A percentile compares a stretch with the other conserved stretches of the same genome.
Conservation (phyloP, 495 filamentous ascomycete species). For the Rostrohypoxylon terebratum region DNA sequence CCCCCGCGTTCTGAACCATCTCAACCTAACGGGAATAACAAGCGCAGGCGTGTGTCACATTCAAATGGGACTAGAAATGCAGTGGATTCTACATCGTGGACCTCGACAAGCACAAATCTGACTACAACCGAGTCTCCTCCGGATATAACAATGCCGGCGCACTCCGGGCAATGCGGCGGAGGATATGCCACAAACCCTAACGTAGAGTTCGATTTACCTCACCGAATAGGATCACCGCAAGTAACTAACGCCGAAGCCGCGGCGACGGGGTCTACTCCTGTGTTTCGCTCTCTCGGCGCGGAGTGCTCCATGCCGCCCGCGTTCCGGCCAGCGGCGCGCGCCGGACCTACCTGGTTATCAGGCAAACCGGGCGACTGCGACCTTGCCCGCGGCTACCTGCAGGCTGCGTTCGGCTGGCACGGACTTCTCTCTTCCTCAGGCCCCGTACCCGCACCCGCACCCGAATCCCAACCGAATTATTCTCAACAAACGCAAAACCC, state of each 20-base stretch:
- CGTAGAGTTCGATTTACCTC: conserved; percentile 5
- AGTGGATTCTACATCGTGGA: conserved; percentile 7
- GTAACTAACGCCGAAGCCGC: neutral
- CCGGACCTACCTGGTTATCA: neutral
- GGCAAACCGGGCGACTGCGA: neutral
- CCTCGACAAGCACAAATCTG: neutral
- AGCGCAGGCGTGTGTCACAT: conserved; percentile 30
- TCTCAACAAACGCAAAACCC: neutral
- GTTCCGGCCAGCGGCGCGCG: neutral
- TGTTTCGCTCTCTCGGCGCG: neutral
- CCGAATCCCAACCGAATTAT: neutral
- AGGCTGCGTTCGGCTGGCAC: neutral
- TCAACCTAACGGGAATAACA: neutral
- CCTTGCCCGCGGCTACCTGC: conserved; percentile 1
- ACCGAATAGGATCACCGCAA: conserved; percentile 23
- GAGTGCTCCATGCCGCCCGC: neutral
- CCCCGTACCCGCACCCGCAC: neutral
- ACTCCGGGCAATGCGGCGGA: neutral
- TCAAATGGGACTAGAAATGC: neutral
- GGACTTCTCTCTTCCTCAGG: neutral
- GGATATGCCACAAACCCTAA: neutral
- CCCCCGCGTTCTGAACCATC: neutral
- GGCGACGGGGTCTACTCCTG: neutral
- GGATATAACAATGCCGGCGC: neutral
- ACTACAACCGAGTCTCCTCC: conserved; percentile 17